Evolutionary conservation across 1,284 basidiomycete species (phyloP).

Genomic region (Xerocomus minutiporus): DNA sequence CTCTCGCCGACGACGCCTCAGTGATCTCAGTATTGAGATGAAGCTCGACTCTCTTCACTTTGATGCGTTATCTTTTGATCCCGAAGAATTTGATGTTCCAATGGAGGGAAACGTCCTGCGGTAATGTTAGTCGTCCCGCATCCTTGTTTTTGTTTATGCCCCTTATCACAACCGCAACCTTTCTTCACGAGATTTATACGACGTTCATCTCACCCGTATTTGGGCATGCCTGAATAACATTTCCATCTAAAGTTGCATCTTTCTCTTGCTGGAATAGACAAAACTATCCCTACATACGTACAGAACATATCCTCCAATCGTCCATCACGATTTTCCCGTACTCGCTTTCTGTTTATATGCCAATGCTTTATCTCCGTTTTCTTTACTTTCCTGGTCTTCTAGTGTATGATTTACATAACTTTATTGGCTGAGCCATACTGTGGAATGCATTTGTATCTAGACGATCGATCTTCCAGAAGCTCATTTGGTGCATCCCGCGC

Average conservation of each 20-base stretch:
- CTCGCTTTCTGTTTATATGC: constrained; percentile 15
- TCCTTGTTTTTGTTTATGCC: background rate
- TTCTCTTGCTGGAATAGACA: constrained; percentile 4
- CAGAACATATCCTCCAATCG: constrained; percentile 3
- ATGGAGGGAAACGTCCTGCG: constrained; percentile 14
- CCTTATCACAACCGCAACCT: background rate
- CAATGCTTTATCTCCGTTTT: constrained; percentile 15
- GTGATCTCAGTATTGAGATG: constrained; percentile 54
- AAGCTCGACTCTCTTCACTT: constrained; percentile 65
- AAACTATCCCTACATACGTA: constrained; percentile 4
- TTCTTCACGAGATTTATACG: constrained; percentile 7
- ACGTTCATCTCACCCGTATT: constrained; percentile 1
- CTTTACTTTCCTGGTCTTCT: constrained; percentile 6
- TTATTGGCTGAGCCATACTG: constrained; percentile 15
- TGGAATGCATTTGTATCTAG: constrained; percentile 2
- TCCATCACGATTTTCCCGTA: constrained; percentile 11
- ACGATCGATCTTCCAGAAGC: background rate
- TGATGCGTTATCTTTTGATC: constrained; percentile 61
- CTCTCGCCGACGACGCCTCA: constrained; percentile 7
- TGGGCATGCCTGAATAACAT: background rate
- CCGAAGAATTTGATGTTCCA: constrained; percentile 43
- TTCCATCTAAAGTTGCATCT: background rate
- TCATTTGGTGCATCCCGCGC: background rate
- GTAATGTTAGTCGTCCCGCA: constrained; percentile 13
- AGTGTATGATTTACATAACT: constrained; percentile 2